These are phyloP conservation scores for Raffaelea deltoideospora DNA, from an alignment of 2,329 filamentous ascomycete species.

Conservation along the genomic window DNA sequence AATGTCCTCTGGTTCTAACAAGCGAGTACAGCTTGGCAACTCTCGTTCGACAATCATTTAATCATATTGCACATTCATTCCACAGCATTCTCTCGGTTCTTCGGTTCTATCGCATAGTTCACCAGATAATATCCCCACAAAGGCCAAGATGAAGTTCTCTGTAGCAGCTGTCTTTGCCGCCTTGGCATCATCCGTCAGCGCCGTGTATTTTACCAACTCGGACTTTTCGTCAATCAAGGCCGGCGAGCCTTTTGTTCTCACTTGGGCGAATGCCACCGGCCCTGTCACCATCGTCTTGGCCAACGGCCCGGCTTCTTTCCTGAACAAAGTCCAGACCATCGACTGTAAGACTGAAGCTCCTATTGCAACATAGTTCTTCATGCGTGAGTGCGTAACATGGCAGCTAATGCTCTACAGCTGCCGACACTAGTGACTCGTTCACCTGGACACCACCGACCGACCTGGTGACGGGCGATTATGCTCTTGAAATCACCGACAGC, in stretches of 20 bases:
- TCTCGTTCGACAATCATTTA: too few species aligned
- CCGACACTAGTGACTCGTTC: slow-evolving; percentile 19
- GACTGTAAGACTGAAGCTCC: slow-evolving; percentile 17
- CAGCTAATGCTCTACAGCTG: slow-evolving; percentile 14
- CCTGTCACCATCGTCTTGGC: slow-evolving; percentile 27
- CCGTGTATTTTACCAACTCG: slow-evolving; percentile 18
- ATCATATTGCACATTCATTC: too few species aligned
- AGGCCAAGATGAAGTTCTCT: slow-evolving; percentile 26
- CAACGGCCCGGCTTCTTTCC: slow-evolving; percentile 19
- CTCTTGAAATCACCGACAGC: slow-evolving; percentile 28
- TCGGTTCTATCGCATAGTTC: too few species aligned
- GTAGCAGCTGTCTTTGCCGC: slow-evolving; percentile 18
- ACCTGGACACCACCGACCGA: slow-evolving; percentile 21
- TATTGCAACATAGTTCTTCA: neutral
- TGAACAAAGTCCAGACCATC: slow-evolving; percentile 20
- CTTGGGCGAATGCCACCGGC: slow-evolving; percentile 23
- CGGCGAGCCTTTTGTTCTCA: slow-evolving; percentile 27
- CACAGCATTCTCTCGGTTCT: neutral
- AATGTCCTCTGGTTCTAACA: too few species aligned
- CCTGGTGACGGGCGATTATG: slow-evolving; percentile 25
- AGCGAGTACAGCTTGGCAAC: too few species aligned
- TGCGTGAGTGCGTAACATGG: neutral
- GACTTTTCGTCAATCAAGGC: slow-evolving; percentile 16
- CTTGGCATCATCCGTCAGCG: slow-evolving; percentile 18
- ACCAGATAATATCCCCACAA: slow-evolving; percentile 4